Percentiles rank a stretch among this genome's conserved stretches.
Evolutionary conservation across 495 filamentous ascomycete genomes (phyloP).

Genomic region (Articulospora tetracladia): DNA sequence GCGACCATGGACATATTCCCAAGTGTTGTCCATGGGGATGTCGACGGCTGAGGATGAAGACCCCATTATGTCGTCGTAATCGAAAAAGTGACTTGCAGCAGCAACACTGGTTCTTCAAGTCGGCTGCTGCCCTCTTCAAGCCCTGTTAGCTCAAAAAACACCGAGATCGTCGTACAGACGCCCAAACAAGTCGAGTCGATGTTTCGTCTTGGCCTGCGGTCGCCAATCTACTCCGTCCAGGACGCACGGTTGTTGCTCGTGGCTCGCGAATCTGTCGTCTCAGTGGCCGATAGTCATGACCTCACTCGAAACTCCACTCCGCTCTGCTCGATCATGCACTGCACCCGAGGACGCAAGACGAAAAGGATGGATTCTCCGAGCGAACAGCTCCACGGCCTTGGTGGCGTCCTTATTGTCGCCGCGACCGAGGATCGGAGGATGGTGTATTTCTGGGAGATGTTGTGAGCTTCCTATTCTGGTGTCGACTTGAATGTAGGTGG

Average conservation of each 20-base stretch:
- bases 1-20: constrained; percentile 18
- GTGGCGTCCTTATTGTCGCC: not conserved
- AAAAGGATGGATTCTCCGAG: not conserved
- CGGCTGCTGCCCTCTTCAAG: not conserved
- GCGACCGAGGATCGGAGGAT: not conserved
- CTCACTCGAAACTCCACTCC: not conserved
- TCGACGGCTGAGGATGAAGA: constrained; percentile 1
- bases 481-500: not conserved
- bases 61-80: constrained; percentile 5
- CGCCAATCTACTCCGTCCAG: not conserved
- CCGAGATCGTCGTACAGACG: not conserved
- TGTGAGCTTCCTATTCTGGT: constrained; percentile 7
- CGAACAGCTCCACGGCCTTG: not conserved
- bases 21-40: constrained; percentile 19
- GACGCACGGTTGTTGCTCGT: not conserved
- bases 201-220: not conserved
- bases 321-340: not conserved
- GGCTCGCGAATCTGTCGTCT: not conserved
- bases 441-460: not conserved
- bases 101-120: not conserved
- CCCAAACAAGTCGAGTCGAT: too few relatives aligned
- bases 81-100: not conserved
- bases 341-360: not conserved
- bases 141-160: not conserved
- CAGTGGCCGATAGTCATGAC: not conserved